Base-by-base conservation (phyloP, 352 stramenopile genomes). In the Phytophthora rubi region DNA sequence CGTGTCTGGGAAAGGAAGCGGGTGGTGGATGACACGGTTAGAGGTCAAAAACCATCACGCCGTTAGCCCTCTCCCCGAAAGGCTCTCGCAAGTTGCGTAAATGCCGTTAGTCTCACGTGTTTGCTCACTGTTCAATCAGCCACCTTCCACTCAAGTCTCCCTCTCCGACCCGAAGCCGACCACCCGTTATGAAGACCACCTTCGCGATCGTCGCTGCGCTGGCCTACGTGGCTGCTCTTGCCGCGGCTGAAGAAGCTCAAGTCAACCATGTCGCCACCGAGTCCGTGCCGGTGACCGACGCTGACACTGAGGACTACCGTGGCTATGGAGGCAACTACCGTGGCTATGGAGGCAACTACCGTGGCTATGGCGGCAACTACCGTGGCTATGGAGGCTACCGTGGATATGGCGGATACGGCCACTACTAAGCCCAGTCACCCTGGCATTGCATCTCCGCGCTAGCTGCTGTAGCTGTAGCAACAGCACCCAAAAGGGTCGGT, bases 111-210 rank as follows among this genome's bases (percentile, higher is more conserved):
- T 33, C 59, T 44, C 52, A 30, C 15, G 18, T 16, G 6, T 0
- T 28, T 32, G 6, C 28, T 63, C 67, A 70, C 44, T 75, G 42
- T 51, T 51, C 56, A 62, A 67, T 53, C n/a, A 10, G 32, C 37
- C 61, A 21, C 21, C 32, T 51, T 4, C 18, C 13, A 53, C 51
- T 61, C 56, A 71, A 66, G 56, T 28, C 23, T 16, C 16, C 30
- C 35, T 42, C 35, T 13, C 35, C 35, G 15, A 44, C 12, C 35
- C 35, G 15, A 42, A 44, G 35, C 10, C 13, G 35, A 60, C 13
- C 45, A 23, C 18, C 18, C 21, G 47, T 15, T 23, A 75, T 75
- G 68, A 75, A 75, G 62, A 71, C 56, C 18, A 71, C 56, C 18
- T 59, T 75, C 44, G 55, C 54, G 2, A 51, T 75, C 28, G 23